Evolutionary conservation across 257 asterid species (phyloP), one percentile per base, ranked within the genome.

Genomic region (Cruciata laevipes): DNA sequence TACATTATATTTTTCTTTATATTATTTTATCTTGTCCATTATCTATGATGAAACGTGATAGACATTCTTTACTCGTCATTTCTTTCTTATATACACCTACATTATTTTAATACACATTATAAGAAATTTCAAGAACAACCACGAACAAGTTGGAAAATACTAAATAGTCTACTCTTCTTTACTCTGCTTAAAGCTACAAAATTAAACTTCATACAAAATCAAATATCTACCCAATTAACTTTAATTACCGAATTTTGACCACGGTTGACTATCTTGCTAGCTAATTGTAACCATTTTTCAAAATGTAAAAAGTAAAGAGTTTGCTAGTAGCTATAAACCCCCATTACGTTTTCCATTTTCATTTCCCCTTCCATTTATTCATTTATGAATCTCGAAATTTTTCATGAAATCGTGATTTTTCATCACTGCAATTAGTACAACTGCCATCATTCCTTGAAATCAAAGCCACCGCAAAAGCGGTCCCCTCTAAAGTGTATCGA

Each of bases 381-480:
- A 62, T 14, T 18, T 10, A 27, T 24, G 13, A 79, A 65, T 79
- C 82, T 83, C 82, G 83, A 69, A 80, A 71, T 83, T 61, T 61
- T 74, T 70, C 81, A 75, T 76, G 71, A 67, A 40, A 69, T 74
- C 82, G 72, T 76, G 72, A 69, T 42, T 69, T 27, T 74, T 78
- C 84, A 79, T 70, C 71, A 68, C 68, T 66, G 18, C 51, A 13
- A 47, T 47, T 4, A 47, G 20, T 47, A 51, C 73, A 64, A 49
- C 79, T 57, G 57, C 79, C 64, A 74, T 76, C 61, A 74, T 82
- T 74, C 49, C 84, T 77, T 81, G 81, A 81, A 72, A 82, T 84
- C 76, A 79, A 84, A 85, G 84, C 72, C 55, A 71, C 73, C 70
- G 61, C 61, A 63, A 77, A 24, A 61, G 63, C 74, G 60, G 81